Percentiles rank a stretch among this genome's conserved stretches.
phyloP scores from a whole-genome alignment of 208 protist species.

The Leishmania braziliensis region DNA sequence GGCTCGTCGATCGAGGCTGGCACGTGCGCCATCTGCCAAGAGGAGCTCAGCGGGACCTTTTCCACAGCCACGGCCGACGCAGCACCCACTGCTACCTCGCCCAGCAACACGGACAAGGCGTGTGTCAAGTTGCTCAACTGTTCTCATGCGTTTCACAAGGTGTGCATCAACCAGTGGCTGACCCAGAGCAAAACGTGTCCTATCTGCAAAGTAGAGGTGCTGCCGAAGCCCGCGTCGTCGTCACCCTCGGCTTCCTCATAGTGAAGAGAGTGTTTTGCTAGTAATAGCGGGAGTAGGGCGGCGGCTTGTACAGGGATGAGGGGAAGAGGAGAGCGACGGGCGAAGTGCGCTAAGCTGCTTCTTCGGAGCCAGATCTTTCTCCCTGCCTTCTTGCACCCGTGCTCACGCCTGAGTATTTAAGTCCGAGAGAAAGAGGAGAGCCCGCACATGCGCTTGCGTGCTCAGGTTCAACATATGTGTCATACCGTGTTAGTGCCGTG shows the following conservation, averaged over 20 bases:
- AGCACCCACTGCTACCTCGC: not conserved
- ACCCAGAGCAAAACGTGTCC: slow-evolving; percentile 69
- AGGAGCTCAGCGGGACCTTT: slow-evolving; percentile 33
- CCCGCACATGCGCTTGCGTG: not conserved
- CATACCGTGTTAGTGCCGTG: not conserved
- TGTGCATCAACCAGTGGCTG: slow-evolving; percentile 78
- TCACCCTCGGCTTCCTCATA: not conserved
- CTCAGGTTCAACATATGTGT: not conserved
- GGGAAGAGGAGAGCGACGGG: not conserved
- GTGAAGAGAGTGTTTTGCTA: not conserved
- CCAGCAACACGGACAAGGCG: not conserved
- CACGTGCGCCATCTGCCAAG: slow-evolving; percentile 70
- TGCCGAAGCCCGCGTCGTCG: slow-evolving; percentile 21
- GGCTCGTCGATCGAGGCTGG: slow-evolving; percentile 27
- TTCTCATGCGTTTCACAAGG: slow-evolving; percentile 68
- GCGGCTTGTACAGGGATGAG: not conserved
- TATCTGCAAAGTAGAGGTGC: slow-evolving; percentile 67
- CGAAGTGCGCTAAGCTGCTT: not conserved
- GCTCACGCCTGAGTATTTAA: not conserved
- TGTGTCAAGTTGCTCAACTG: slow-evolving; percentile 56
- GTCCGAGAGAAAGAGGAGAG: not conserved
- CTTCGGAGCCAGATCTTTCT: not conserved
- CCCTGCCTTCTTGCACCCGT: not conserved
- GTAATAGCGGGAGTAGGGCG: not conserved
- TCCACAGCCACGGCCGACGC: slow-evolving; percentile 6